A percentile compares a stretch with the other conserved stretches of the same genome.
Evolutionary conservation across 208 protist species (phyloP).

Genomic region (Lotmaria passim): DNA sequence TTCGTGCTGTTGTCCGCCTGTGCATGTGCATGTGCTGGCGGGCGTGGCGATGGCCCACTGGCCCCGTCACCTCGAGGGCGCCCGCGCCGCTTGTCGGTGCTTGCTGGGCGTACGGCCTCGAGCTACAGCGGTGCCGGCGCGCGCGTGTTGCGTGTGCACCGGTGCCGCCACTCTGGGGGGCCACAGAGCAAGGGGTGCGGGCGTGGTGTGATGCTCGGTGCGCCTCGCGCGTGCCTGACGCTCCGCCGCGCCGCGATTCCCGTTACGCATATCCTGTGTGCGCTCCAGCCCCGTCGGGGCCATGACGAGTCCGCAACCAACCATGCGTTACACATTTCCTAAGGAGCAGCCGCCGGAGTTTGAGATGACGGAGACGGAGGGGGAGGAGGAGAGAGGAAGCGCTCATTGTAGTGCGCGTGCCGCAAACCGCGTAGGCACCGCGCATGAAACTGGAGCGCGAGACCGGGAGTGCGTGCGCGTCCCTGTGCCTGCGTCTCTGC

Average conservation of each 20-base stretch:
- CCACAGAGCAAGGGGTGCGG: slow-evolving; percentile 30
- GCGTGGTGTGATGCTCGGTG: slow-evolving; percentile 26
- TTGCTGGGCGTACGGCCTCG: slow-evolving; percentile 29
- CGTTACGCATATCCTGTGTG: slow-evolving; percentile 37
- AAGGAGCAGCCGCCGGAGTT: not conserved
- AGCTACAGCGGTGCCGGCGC: slow-evolving; percentile 15
- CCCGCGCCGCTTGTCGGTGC: slow-evolving; percentile 24
- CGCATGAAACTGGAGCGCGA: slow-evolving; percentile 30
- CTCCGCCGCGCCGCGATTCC: slow-evolving; percentile 26
- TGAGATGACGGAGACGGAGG: too few species aligned
- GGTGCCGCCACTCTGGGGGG: slow-evolving; percentile 16
- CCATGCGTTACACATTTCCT: slow-evolving; percentile 26
- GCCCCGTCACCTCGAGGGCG: slow-evolving; percentile 27
- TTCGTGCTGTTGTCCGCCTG: not conserved
- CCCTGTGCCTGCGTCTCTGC: too few species aligned
- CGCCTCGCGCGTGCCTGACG: slow-evolving; percentile 21
- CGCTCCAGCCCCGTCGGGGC: slow-evolving; percentile 35
- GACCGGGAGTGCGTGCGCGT: not conserved
- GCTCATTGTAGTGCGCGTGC: slow-evolving; percentile 29
- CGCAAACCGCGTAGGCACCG: slow-evolving; percentile 27
- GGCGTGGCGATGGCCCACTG: slow-evolving; percentile 9
- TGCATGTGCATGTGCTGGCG: too few species aligned
- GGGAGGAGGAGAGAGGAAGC: not conserved
- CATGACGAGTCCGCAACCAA: slow-evolving; percentile 37
- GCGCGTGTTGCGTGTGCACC: slow-evolving; percentile 6